Conservation (phyloP, 139 green algal genomes). For the Micractinium conductrix region DNA sequence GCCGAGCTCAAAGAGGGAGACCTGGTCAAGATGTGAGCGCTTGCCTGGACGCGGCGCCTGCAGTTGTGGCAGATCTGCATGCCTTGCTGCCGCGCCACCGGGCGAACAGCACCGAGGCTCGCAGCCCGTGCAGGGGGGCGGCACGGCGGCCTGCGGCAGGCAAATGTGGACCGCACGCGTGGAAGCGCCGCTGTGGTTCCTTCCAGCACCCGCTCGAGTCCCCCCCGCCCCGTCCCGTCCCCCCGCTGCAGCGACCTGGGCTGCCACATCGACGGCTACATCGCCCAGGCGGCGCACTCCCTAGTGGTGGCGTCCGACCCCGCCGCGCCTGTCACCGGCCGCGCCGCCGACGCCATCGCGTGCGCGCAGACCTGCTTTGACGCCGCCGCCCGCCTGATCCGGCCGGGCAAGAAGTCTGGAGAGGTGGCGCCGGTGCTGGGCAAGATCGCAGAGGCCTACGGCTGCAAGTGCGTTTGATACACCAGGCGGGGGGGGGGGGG, state of each 20-base stretch:
- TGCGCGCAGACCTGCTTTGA: slow-evolving; percentile 85
- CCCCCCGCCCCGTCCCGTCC: not conserved
- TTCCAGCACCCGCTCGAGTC: not conserved
- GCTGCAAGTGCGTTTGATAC: slow-evolving; percentile 58
- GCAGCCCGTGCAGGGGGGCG: too few relatives aligned
- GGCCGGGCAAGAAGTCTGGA: slow-evolving; percentile 77
- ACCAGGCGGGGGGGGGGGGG: not conserved
- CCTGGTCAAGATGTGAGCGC: slow-evolving; percentile 92
- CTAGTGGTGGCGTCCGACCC: slow-evolving; percentile 69
- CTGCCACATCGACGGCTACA: slow-evolving; percentile 97
- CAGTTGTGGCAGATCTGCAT: not conserved
- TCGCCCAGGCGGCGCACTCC: slow-evolving; percentile 88
- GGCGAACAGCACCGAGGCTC: too few relatives aligned
- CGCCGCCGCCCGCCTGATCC: slow-evolving; percentile 88
- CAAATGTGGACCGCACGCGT: too few relatives aligned
- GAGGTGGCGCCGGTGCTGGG: slow-evolving; percentile 80
- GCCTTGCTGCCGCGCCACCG: too few relatives aligned
- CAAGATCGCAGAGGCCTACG: slow-evolving; percentile 87
- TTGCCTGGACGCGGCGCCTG: not conserved
- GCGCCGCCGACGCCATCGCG: slow-evolving; percentile 87
- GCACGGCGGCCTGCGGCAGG: too few relatives aligned
- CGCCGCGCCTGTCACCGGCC: slow-evolving; percentile 70
- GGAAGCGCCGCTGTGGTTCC: too few relatives aligned
- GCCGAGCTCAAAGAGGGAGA: slow-evolving; percentile 84
- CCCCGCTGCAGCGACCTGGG: slow-evolving; percentile 84